Base-by-base conservation (phyloP, 768 basidiomycete genomes). In the Postia placenta region DNA sequence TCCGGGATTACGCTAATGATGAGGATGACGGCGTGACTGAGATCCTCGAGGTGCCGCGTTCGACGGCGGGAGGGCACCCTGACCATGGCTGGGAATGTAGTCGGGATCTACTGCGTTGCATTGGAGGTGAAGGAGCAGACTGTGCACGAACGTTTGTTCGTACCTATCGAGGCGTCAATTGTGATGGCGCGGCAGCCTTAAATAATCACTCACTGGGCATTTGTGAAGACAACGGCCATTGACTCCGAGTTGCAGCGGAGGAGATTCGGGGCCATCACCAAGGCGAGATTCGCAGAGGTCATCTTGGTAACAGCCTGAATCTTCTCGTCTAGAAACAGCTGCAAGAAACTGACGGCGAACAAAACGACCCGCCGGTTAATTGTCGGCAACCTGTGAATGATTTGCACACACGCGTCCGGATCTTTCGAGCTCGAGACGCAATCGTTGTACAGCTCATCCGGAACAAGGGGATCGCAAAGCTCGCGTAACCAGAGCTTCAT, bases 401-500 rank as follows among this genome's bases (percentile, higher is more conserved):
- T 84, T 37, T 74, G 75, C 44, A 93, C 74, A 60, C 87, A 87
- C 4, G 81, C 79, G 11, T 76, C 69, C 0, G 86, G 78, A 36
- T 88, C 80, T 35, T 78, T 72, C 2, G 90, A 75, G 47, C 73
- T 75, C 28, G 76, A 74, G 46, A 95, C 80, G 58, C 91, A 93
- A 57, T 92, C 88, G 60, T 95, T 91, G 73, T 95, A 97, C 72
- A 91, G 70, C 65, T 91, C 87, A 52, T 87, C 80, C 5, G 94
- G 94, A 12, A 97, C 79, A 38, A 96, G 76, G n/a, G 94, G 94
- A 53, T 93, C 89, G 56, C 85, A 79, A 20, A 97, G 78, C 64
- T 97, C 94, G 39, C 94, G 80, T 17, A 96, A 72, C 92, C 92
- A 97, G 5, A 94, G 75, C 69, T 97, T 96, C 67, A 95, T 76